These are phyloP conservation scores for Bathelium albidoporum DNA, from an alignment of 495 filamentous ascomycete species.

Conservation along the genomic window DNA sequence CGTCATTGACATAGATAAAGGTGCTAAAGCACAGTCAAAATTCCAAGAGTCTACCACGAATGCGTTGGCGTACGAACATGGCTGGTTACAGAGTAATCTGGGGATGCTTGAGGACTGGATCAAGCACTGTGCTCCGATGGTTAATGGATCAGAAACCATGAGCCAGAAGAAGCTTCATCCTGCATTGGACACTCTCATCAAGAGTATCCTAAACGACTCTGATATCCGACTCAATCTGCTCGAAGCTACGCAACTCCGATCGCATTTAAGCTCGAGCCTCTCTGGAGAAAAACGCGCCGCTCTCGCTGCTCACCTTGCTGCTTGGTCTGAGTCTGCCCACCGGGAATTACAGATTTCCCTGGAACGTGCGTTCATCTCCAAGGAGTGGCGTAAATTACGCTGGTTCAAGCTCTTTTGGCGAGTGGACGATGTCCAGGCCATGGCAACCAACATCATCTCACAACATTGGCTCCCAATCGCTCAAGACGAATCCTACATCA, in stretches of 20 bases:
- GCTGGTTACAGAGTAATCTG: constrained; percentile 63
- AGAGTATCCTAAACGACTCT: constrained; percentile 53
- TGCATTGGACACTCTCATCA: constrained; percentile 53
- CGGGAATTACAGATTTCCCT: constrained; percentile 71
- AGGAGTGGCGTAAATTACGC: constrained; percentile 59
- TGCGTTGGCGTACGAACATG: constrained; percentile 56
- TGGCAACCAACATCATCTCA: constrained; percentile 64
- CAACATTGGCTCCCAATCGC: constrained; percentile 62
- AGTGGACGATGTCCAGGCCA: constrained; percentile 78
- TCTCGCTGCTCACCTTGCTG: constrained; percentile 48
- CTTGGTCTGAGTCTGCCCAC: constrained; percentile 73
- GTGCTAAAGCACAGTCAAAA: constrained; percentile 15
- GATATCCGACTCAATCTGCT: constrained; percentile 42
- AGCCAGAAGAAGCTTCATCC: constrained; percentile 41
- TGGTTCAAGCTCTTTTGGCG: constrained; percentile 98
- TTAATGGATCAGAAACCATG: neutral
- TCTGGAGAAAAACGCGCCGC: constrained; percentile 35
- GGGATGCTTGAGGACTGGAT: constrained; percentile 61
- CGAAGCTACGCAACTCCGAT: constrained; percentile 35
- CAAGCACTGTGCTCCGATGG: constrained; percentile 15
- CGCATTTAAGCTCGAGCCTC: constrained; percentile 26
- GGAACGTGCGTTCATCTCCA: constrained; percentile 57
- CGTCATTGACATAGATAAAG: neutral
- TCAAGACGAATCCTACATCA: constrained; percentile 65
- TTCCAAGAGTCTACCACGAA: constrained; percentile 61